Percentiles rank a stretch among this genome's conserved stretches.
Conservation (phyloP, 2,329 filamentous ascomycete genomes). For the Dothiorella sarmentorum region DNA sequence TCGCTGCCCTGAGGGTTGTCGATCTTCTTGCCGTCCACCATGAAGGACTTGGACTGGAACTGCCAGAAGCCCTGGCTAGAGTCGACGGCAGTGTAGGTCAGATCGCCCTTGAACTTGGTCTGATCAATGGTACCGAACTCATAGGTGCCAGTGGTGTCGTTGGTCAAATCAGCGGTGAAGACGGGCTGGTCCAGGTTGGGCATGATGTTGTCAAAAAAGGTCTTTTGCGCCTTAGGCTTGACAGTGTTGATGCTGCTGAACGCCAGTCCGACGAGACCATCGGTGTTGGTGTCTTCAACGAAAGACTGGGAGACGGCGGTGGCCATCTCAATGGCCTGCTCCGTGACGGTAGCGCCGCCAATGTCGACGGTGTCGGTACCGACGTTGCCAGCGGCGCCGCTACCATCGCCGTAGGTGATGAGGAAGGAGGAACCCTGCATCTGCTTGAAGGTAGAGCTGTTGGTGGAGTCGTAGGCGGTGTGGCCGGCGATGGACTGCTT, state of each 20-base stretch:
- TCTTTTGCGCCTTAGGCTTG: slow-evolving; percentile 60
- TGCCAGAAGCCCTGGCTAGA: slow-evolving; percentile 66
- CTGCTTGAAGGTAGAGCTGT: slow-evolving; percentile 50
- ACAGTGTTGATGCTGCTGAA: slow-evolving; percentile 38
- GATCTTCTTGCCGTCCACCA: slow-evolving; percentile 54
- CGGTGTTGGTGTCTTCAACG: slow-evolving; percentile 56
- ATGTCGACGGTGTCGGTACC: slow-evolving; percentile 66
- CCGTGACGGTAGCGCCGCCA: slow-evolving; percentile 59
- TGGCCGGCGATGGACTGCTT: slow-evolving; percentile 48
- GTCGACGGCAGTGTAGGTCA: slow-evolving; percentile 62
- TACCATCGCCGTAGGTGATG: slow-evolving; percentile 68
- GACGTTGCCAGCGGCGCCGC: slow-evolving; percentile 60
- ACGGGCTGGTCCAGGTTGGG: slow-evolving; percentile 60
- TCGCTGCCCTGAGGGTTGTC: slow-evolving; percentile 48
- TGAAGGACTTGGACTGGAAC: slow-evolving; percentile 56
- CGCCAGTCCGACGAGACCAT: slow-evolving; percentile 60
- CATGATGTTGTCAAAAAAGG: slow-evolving; percentile 71
- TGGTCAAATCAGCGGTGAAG: slow-evolving; percentile 67
- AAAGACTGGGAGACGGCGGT: slow-evolving; percentile 58
- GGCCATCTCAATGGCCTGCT: slow-evolving; percentile 67
- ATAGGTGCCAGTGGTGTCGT: slow-evolving; percentile 60
- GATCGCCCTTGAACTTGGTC: slow-evolving; percentile 58
- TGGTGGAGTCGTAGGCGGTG: slow-evolving; percentile 51
- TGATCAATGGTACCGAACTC: slow-evolving; percentile 70
- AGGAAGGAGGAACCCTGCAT: slow-evolving; percentile 55